phyloP scores from a whole-genome alignment of 2,329 filamentous ascomycete genomes.

The Nigrospora oryzae region DNA sequence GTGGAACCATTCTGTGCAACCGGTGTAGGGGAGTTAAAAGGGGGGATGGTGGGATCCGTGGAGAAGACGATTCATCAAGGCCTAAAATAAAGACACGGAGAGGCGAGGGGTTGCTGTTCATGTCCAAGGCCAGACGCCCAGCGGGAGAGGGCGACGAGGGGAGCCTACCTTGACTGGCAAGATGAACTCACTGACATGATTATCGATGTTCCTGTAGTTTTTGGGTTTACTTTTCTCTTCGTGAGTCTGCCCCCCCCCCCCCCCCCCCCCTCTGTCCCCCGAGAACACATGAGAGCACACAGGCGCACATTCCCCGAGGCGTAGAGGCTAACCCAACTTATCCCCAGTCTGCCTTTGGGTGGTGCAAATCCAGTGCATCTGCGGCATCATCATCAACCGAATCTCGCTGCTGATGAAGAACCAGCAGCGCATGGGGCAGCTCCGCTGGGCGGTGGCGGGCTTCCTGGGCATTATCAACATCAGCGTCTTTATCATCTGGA shows the following conservation, averaged over 20 bases:
- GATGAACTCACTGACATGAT: neutral
- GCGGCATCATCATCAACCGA: conserved; percentile 43
- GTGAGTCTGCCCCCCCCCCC: neutral
- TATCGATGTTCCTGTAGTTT: neutral
- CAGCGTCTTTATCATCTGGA: conserved; percentile 40
- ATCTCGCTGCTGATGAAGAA: conserved; percentile 34
- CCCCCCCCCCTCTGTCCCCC: neutral
- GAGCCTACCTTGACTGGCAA: neutral
- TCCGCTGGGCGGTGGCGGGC: conserved; percentile 31
- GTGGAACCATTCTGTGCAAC: neutral
- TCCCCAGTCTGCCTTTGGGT: conserved; percentile 17
- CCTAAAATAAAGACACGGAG: no score
- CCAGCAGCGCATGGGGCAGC: conserved; percentile 18
- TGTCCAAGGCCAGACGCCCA: no score
- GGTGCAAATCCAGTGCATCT: conserved; percentile 33
- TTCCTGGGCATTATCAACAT: conserved; percentile 37
- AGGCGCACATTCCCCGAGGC: neutral
- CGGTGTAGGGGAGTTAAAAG: no score
- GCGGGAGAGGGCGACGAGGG: no score
- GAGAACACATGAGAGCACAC: neutral
- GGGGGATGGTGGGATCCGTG: no score
- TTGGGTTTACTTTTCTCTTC: conserved; percentile 3
- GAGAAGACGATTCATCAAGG: no score
- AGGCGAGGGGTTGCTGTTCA: no score
- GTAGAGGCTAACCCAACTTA: neutral